phyloP scores from a whole-genome alignment of 441 rosid genomes.

The Pelargonium fulgidum region DNA sequence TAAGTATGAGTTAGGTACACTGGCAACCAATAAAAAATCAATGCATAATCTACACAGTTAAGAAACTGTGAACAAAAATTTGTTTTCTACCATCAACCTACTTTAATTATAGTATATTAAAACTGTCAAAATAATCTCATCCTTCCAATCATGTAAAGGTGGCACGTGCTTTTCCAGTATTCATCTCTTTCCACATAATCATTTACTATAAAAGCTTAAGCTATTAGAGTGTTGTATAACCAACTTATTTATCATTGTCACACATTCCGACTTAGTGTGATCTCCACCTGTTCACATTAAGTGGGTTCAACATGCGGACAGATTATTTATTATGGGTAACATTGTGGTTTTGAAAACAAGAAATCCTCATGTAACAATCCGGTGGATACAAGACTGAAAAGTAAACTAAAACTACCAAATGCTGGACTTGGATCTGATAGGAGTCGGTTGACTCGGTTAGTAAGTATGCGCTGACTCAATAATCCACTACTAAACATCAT shows the following conservation, averaged over 20 bases:
- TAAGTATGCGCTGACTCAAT: neutral
- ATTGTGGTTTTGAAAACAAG: neutral
- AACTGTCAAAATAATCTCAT: too few species aligned
- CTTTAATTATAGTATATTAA: too few species aligned
- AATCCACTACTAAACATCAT: constrained; percentile 4
- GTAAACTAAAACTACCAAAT: neutral
- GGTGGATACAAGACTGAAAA: neutral
- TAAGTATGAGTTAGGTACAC: neutral
- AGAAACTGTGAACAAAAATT: neutral
- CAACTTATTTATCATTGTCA: neutral
- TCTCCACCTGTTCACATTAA: neutral
- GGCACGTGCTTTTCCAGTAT: too few species aligned
- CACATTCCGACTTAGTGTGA: neutral
- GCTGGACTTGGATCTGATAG: neutral
- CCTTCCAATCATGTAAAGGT: too few species aligned
- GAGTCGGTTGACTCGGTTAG: neutral
- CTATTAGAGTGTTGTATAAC: neutral
- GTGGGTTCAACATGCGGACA: neutral
- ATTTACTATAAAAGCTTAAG: neutral
- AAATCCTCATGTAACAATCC: neutral
- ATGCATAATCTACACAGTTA: neutral
- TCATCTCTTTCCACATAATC: neutral
- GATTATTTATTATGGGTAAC: neutral
- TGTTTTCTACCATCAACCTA: too few species aligned
- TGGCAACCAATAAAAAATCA: neutral